phyloP scores from a whole-genome alignment of 192 early-diverging fungal species.

The Rhizoclosmatium sp. region DNA sequence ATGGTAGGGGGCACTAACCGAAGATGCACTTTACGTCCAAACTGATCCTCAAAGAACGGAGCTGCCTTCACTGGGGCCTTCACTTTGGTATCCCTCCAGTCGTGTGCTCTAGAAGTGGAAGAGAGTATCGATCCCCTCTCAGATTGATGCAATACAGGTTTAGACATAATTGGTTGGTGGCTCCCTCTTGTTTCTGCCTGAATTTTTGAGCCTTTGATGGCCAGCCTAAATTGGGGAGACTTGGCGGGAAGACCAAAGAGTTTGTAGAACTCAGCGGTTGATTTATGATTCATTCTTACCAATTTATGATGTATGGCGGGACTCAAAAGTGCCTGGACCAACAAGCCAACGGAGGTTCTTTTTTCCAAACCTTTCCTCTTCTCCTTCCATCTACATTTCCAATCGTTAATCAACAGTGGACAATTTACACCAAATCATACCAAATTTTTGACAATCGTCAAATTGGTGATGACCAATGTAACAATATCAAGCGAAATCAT shows the following conservation, averaged over 20 bases:
- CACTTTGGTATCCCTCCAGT: constrained; percentile 16
- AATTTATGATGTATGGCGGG: not conserved
- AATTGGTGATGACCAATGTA: not conserved
- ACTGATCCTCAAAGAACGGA: constrained; percentile 46
- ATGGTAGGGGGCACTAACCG: constrained; percentile 2
- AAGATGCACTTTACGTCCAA: constrained; percentile 48
- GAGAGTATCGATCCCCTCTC: not conserved
- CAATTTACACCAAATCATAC: not conserved
- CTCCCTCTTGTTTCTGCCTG: not conserved
- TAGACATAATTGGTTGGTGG: not conserved
- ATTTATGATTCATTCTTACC: constrained; percentile 4
- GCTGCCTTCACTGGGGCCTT: not conserved
- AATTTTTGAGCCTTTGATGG: not conserved
- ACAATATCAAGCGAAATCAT: not conserved
- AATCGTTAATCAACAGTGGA: not conserved
- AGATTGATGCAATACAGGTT: not conserved
- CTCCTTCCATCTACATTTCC: too few relatives aligned
- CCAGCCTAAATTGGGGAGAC: not conserved
- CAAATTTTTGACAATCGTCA: not conserved
- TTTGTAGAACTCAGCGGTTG: not conserved
- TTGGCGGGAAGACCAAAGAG: not conserved
- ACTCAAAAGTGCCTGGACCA: not conserved
- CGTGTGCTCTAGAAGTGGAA: constrained; percentile 21
- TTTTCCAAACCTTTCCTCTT: too few relatives aligned
- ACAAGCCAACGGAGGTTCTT: not conserved